Percentiles rank a stretch among this genome's conserved stretches.
phyloP scores from a whole-genome alignment of 768 basidiomycete genomes.

The Brasilioporus rufonigricans region DNA sequence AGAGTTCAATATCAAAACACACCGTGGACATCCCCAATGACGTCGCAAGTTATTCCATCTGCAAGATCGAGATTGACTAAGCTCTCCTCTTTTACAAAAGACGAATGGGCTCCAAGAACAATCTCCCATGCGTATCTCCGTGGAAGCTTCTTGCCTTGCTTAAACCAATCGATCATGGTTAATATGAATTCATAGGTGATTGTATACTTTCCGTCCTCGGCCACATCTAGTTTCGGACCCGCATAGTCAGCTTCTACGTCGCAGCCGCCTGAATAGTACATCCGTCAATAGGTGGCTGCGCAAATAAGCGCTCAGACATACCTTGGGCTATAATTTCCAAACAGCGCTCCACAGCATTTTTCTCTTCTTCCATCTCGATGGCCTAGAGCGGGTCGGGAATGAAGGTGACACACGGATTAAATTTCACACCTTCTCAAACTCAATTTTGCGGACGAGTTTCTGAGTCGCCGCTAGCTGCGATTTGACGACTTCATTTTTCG shows the following conservation, averaged over 20 bases:
- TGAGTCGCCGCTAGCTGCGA: conserved; percentile 84
- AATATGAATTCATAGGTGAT: conserved; percentile 79
- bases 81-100: conserved; percentile 75
- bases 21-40: conserved; percentile 98
- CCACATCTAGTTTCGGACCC: conserved; percentile 67
- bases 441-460: conserved; percentile 85
- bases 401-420: neutral
- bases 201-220: conserved; percentile 62
- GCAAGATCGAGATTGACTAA: conserved; percentile 73
- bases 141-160: conserved; percentile 88
- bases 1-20: conserved; percentile 15
- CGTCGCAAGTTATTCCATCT: conserved; percentile 81
- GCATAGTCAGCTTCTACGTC: conserved; percentile 69
- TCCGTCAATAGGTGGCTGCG: conserved; percentile 4
- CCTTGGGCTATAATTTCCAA: conserved; percentile 77
- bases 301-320: conserved; percentile 27
- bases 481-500: conserved; percentile 77
- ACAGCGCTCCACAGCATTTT: conserved; percentile 72
- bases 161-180: conserved; percentile 89
- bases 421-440: conserved; percentile 79
- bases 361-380: conserved; percentile 90
- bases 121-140: conserved; percentile 96
- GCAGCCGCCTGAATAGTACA: conserved; percentile 58
- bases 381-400: conserved; percentile 47
- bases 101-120: conserved; percentile 76